These are phyloP conservation scores for Colletotrichum acutatum DNA, from an alignment of 2,329 filamentous ascomycete species.

Conservation along the genomic window DNA sequence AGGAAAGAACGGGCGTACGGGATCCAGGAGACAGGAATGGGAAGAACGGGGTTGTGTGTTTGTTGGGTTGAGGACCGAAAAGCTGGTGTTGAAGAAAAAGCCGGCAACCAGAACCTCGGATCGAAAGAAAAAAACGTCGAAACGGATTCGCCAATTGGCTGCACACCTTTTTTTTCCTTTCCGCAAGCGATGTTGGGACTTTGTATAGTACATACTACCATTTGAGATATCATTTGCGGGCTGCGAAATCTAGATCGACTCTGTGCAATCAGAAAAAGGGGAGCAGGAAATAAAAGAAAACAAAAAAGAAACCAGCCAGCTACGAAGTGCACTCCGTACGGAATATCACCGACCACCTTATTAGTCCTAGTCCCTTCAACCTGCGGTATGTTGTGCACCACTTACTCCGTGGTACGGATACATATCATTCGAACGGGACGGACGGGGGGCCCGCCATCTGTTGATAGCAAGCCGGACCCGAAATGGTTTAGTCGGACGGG, in stretches of 20 bases:
- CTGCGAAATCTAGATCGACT: not conserved
- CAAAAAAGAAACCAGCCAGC: not conserved
- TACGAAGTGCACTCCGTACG: too few relatives aligned
- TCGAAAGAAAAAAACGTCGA: slow-evolving; percentile 1
- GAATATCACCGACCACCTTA: too few relatives aligned
- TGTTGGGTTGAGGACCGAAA: not conserved
- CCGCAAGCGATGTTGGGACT: not conserved
- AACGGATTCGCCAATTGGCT: slow-evolving; percentile 15
- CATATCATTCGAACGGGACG: not conserved
- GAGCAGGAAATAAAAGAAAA: not conserved
- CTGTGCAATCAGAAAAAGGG: not conserved
- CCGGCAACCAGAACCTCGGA: slow-evolving; percentile 32
- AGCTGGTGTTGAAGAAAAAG: slow-evolving; percentile 21
- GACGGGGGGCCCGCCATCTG: slow-evolving; percentile 4
- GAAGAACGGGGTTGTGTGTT: not conserved
- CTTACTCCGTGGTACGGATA: not conserved
- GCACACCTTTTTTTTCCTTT: not conserved
- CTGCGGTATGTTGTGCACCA: not conserved
- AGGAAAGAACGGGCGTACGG: not conserved
- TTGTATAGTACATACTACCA: too few relatives aligned
- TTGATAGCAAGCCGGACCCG: slow-evolving; percentile 26
- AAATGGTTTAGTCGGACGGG: slow-evolving; percentile 26
- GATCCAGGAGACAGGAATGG: not conserved
- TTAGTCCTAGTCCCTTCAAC: not conserved
- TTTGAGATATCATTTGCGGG: not conserved